These are phyloP conservation scores for Syzygium oleosum DNA, from an alignment of 345 rosid genomes.

Conservation along the genomic window DNA sequence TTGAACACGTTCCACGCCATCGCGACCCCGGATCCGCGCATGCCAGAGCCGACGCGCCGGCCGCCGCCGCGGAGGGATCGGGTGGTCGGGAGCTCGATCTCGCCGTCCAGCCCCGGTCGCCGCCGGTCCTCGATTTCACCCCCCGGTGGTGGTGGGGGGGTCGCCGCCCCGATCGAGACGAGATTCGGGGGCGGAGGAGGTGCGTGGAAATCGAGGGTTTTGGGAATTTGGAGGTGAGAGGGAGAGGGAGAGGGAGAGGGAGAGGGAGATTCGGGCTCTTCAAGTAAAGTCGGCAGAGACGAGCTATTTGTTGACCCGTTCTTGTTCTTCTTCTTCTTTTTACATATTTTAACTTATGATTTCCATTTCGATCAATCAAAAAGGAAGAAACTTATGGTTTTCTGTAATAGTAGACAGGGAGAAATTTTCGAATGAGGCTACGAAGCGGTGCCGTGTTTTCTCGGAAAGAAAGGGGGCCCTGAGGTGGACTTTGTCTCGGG, in stretches of 20 bases:
- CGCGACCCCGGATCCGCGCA: conserved; percentile 92
- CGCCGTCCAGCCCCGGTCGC: background rate
- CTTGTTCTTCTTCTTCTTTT: background rate
- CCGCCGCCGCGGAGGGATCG: background rate
- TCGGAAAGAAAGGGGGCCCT: too few relatives aligned
- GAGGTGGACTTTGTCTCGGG: too few relatives aligned
- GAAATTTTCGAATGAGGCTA: too few relatives aligned
- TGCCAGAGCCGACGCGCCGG: conserved; percentile 10
- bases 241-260: background rate
- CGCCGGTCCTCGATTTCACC: background rate
- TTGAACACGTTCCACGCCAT: conserved; percentile 99
- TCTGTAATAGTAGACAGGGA: too few relatives aligned
- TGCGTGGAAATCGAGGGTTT: background rate
- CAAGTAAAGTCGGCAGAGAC: background rate
- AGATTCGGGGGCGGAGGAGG: background rate
- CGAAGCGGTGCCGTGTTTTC: too few relatives aligned
- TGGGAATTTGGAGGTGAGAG: background rate
- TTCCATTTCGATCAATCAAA: too few relatives aligned
- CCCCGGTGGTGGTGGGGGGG: background rate
- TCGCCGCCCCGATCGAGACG: too few relatives aligned
- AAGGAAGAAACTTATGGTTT: too few relatives aligned
- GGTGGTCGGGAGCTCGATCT: background rate
- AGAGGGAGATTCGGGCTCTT: background rate
- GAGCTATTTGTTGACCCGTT: background rate
- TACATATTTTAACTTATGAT: too few relatives aligned